Base-by-base conservation (phyloP, 1,284 basidiomycete species). In the Fomitopsis palustris region DNA sequence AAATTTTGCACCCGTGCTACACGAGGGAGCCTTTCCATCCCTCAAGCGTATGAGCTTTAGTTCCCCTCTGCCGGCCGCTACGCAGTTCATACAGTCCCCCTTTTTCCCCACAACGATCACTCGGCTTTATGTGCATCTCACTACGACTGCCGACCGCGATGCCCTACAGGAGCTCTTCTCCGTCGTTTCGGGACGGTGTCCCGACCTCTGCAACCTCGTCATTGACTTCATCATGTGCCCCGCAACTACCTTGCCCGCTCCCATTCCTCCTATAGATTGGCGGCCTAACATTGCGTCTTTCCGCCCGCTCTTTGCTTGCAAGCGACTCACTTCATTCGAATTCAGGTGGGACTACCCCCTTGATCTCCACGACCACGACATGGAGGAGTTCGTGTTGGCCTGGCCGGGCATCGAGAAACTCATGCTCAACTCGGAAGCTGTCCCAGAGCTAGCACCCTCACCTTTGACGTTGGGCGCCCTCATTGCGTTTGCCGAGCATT, bases 311-410 rank as follows among this genome's bases (percentile, higher is more conserved):
- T 74, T 84, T 54, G 66, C 74, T 9, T 76, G 81, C 56, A 69
- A 76, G 2, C 73, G 75, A 23, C 69, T 89, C 19, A 70, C 61
- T 1, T 69, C 66, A 5, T 79, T 88, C 60, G 82, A 84, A 58
- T 59, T 88, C 23, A 72, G 77, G 1, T 84, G 88, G 71, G 80
- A 82, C 58, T 77, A 78, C 59, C 81, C 85, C 0, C 70, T 87
- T 23, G 66, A 71, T 31, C 70, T 88, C 52, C 72, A 71, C 23
- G 76, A 78, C 9, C 70, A 68, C 9, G 79, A 86, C 53, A 66
- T 87, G 37, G 77, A 79, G 29, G 73, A 77, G 39, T 67, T 88
- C 21, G 81, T 83, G 1, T 62, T 65, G n/a, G 72, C 74, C 14
- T 83, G 80, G 77, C 79, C 81, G 0, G 65, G 70, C 1, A 63